A percentile compares a stretch with the other conserved stretches of the same genome.
Evolutionary conservation across 371 early-diverging fungal genomes (phyloP).

Genomic region (Rhizopus arrhizus): DNA sequence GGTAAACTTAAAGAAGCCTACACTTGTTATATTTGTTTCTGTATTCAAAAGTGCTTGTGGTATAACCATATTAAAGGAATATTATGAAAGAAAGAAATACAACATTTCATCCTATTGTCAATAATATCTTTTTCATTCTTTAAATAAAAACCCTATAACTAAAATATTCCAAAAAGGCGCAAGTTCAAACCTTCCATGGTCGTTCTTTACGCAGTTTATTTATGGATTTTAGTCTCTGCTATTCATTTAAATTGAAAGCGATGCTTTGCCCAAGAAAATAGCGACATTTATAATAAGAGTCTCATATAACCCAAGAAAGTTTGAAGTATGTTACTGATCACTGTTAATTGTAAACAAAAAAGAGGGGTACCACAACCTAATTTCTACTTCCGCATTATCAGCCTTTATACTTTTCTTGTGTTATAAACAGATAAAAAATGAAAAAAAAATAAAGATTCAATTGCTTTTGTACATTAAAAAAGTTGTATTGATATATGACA

Average conservation of each 20-base stretch:
- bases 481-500: neutral
- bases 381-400: neutral
- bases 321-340: too few relatives aligned
- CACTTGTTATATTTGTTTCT: constrained; percentile 48
- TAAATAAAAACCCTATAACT: neutral
- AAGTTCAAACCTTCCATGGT: neutral
- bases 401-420: neutral
- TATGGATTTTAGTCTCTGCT: too few relatives aligned
- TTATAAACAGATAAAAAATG: neutral
- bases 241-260: too few relatives aligned
- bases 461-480: neutral
- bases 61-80: constrained; percentile 44
- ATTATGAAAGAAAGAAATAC: constrained; percentile 53
- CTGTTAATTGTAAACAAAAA: too few relatives aligned
- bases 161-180: neutral
- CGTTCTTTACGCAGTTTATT: neutral
- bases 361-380: neutral
- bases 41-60: constrained; percentile 63
- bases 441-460: neutral
- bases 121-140: neutral
- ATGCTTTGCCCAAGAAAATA: too few relatives aligned
- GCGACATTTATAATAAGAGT: too few relatives aligned
- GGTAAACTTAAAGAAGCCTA: constrained; percentile 50
- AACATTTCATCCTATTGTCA: constrained; percentile 34
- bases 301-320: too few relatives aligned